Conservation (phyloP, 2,329 filamentous ascomycete species). For the Helminthosporium solani region DNA sequence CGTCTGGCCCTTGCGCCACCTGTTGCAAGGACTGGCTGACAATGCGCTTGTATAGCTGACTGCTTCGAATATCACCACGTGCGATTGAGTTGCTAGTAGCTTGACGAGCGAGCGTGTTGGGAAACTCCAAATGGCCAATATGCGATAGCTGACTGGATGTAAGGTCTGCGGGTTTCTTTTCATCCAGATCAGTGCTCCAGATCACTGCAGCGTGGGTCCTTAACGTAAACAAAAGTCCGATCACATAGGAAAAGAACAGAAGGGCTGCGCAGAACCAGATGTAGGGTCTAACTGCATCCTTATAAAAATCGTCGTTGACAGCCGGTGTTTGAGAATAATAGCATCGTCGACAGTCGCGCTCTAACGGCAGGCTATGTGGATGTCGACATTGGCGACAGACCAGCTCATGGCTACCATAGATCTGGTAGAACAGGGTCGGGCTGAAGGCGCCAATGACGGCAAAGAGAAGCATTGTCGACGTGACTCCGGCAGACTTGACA, state of each 20-base stretch:
- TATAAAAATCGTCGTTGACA: conserved; percentile 83
- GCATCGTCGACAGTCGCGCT: conserved; percentile 82
- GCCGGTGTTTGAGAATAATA: conserved; percentile 89
- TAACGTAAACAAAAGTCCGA: conserved; percentile 92
- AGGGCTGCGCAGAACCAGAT: conserved; percentile 84
- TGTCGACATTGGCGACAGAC: conserved; percentile 69
- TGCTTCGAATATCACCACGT: conserved; percentile 72
- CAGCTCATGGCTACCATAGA: conserved; percentile 95
- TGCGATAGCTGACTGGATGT: conserved; percentile 35
- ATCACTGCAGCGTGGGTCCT: conserved; percentile 95
- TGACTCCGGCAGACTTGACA: conserved; percentile 91
- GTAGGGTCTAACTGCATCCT: conserved; percentile 87
- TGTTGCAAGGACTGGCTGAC: conserved; percentile 86
- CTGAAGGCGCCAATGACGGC: conserved; percentile 94
- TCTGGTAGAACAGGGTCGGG: conserved; percentile 96
- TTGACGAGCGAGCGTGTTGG: conserved; percentile 32
- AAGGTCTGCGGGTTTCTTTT: conserved; percentile 49
- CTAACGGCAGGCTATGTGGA: conserved; percentile 50
- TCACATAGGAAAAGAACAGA: conserved; percentile 88
- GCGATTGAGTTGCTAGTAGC: conserved; percentile 31
- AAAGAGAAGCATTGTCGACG: conserved; percentile 96
- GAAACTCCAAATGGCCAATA: conserved; percentile 32
- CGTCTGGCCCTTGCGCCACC: conserved; percentile 64
- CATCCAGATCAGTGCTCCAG: conserved; percentile 76
- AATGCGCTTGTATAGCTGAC: conserved; percentile 88